Base-by-base conservation (phyloP, 2,329 filamentous ascomycete genomes). In the Nothomitra cinnamomea region DNA sequence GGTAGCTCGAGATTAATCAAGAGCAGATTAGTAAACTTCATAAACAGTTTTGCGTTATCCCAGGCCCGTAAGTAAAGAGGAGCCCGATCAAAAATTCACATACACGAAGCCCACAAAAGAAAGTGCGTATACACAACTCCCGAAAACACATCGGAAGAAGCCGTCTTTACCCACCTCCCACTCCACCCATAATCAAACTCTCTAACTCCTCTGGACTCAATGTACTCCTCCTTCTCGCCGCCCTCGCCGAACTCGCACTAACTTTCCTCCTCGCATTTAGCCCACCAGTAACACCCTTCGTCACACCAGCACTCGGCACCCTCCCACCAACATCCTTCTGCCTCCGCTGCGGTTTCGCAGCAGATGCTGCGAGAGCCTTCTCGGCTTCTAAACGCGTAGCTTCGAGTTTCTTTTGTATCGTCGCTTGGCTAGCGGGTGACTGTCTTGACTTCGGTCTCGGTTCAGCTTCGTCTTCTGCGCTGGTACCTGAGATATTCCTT, bases 161-260 rank as follows among this genome's bases (percentile, higher is more conserved):
- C n/a, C 28, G 10, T 13, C 43, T 15, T 13, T 8, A 48, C 19
- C 43, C 7, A 15, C 21, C 43, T 7, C 8, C 43, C 43, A 6
- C 4, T 5, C 21, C 51, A 49, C 21, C 42, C 2, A 24, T 25
- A 22, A 54, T 48, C 19, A 54, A 48, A 12, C 10, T 32, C 43
- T 85, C 77, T 62, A 89, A 67, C 66, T 90, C 85, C 72, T 82
- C 83, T 2, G 83, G 80, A 60, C 78, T 87, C 32, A 90, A 69
- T 19, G 85, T 89, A 61, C 83, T 87, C 64, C 85, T 54, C 53
- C 45, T 54, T 43, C 45, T 38, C 12, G 47, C 19, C 21, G 17
- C 19, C 2, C n/a, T 35, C 41, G 19, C 32, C 21, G 17, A 45
- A 36, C 52, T 32, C n/a, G 19, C 25, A 5, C 36, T 22, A n/a